These are phyloP conservation scores for Imleria badia DNA, from an alignment of 768 basidiomycete genomes.

Conservation along the genomic window DNA sequence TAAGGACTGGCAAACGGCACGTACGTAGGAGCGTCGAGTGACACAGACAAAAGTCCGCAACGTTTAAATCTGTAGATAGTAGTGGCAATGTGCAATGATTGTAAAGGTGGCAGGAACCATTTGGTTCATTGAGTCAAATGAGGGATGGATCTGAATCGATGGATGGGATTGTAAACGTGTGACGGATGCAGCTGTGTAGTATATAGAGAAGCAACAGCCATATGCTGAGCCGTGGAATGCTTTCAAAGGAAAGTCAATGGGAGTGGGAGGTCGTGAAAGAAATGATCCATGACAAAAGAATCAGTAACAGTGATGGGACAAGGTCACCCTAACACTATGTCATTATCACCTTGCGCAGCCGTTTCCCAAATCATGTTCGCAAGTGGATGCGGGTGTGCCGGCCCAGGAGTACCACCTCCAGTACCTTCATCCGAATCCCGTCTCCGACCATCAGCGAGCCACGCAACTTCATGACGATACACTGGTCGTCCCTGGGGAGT, in stretches of 20 bases:
- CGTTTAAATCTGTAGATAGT: constrained; percentile 16
- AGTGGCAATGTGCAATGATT: constrained; percentile 4
- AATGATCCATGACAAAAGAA: not conserved
- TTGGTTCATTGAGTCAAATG: constrained; percentile 2
- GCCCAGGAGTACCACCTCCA: constrained; percentile 17
- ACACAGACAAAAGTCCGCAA: constrained; percentile 11
- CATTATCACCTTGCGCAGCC: constrained; percentile 28
- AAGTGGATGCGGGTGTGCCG: constrained; percentile 20
- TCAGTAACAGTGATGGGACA: constrained; percentile 1
- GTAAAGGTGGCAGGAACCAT: not conserved
- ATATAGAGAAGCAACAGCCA: not conserved
- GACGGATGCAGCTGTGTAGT: constrained; percentile 3
- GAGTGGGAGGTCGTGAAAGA: not conserved
- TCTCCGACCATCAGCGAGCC: constrained; percentile 24
- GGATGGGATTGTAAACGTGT: constrained; percentile 2
- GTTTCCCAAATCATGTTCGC: constrained; percentile 31
- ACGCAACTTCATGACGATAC: constrained; percentile 30
- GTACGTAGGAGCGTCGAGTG: constrained; percentile 5
- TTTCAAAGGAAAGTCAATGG: constrained; percentile 1
- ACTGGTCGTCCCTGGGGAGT: constrained; percentile 29
- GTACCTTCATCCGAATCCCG: constrained; percentile 21
- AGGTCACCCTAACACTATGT: constrained; percentile 31
- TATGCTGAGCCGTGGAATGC: constrained; percentile 5
- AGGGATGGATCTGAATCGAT: not conserved
- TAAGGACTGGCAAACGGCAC: constrained; percentile 6